Percentiles rank a stretch among this genome's conserved stretches.
These are phyloP conservation scores for Tetradesmus obliquus DNA, from an alignment of 139 green algal genomes.

Conservation along the genomic window DNA sequence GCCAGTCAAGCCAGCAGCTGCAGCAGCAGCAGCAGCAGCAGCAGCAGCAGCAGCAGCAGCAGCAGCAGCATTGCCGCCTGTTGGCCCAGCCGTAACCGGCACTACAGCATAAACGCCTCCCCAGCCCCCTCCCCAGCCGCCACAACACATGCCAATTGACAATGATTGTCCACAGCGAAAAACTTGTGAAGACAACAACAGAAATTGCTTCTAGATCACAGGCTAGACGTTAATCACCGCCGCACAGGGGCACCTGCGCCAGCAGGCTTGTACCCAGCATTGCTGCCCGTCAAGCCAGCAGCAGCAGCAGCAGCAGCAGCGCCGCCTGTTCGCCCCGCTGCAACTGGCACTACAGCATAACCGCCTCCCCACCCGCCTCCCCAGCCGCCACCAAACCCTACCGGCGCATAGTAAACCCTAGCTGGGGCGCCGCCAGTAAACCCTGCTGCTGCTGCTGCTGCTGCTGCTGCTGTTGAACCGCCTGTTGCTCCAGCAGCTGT, in stretches of 20 bases:
- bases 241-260: too few relatives aligned
- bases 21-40: neutral
- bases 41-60: neutral
- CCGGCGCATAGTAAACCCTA: neutral
- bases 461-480: neutral
- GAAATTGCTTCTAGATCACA: too few relatives aligned
- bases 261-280: too few relatives aligned
- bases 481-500: neutral
- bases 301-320: neutral
- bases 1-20: neutral
- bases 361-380: slow-evolving; percentile 8
- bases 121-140: neutral
- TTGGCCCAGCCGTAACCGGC: neutral
- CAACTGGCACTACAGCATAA: neutral
- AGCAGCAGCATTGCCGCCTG: neutral
- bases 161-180: too few relatives aligned
- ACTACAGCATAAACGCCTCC: neutral
- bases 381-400: slow-evolving; percentile 12
- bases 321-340: neutral
- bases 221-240: too few relatives aligned
- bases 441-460: slow-evolving; percentile 4
- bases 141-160: neutral
- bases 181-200: too few relatives aligned
- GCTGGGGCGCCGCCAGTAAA: neutral
- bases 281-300: neutral